Base-by-base conservation (phyloP, 164 flowering plant genomes). In the Brasenia schreberi region DNA sequence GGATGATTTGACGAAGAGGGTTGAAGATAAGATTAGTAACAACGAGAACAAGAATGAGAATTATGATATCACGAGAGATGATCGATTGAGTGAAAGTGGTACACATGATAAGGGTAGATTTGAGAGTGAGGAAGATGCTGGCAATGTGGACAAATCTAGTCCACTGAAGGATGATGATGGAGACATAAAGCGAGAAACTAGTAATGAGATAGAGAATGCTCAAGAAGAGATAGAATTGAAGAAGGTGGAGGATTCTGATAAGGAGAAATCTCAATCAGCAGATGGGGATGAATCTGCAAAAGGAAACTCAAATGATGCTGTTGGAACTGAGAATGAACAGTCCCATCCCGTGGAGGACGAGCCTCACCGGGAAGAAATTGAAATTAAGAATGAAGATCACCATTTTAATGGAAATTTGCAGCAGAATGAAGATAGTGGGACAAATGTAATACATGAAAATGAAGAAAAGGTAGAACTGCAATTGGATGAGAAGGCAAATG, bases 1-100 rank as follows among this genome's bases (percentile, higher is more conserved):
- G 1, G 80, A 77, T 1, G 89, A 85, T 64, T 88, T 84, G 39
- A 66, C 85, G 43, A 81, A 80, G 67, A 67, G 56, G 0, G 70
- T 65, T 42, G 19, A 4, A 5, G 61, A 27, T n/a, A 44, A 70
- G 11, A 6, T 7, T 18, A 64, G 14, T 5, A 59, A 14, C 43
- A 56, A 45, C 62, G 42, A 71, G 17, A 11, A 80, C 2, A 85
- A 77, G 49, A 83, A 82, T 17, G 42, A 67, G 0, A 70, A 67
- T 42, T 68, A 61, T 52, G 62, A 58, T 6, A 69, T 10, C 17
- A 63, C 14, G 18, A 4, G 19, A 39, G 66, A 62, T 10, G 67
- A 19, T 3, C 39, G 19, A 44, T 65, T 19, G 18, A 49, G 7
- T 10, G 33, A 61, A 23, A n/a, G 63, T 61, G 23, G 23, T 61